Conservation (phyloP, 108 stramenopile species). For the Cyclotella sp. region DNA sequence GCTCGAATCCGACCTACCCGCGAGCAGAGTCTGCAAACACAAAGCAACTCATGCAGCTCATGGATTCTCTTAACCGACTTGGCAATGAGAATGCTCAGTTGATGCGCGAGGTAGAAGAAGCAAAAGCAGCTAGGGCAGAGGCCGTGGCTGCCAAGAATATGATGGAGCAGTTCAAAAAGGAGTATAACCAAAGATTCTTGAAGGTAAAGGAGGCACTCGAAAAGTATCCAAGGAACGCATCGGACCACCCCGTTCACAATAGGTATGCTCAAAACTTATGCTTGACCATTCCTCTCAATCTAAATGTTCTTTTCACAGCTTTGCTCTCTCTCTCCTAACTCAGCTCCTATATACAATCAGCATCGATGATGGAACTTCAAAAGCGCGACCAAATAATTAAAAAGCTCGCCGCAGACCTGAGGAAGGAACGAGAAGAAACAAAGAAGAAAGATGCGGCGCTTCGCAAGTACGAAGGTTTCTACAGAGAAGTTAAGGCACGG, state of each 20-base stretch:
- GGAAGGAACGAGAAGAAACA: conserved; percentile 84
- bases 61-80: conserved; percentile 85
- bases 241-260: conserved; percentile 58
- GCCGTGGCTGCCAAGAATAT: conserved; percentile 75
- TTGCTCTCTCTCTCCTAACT: neutral
- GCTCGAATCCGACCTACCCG: neutral
- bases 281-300: neutral
- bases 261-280: conserved; percentile 38
- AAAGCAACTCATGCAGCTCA: conserved; percentile 85
- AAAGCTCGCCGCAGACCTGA: conserved; percentile 75
- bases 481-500: conserved; percentile 84
- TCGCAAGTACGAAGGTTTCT: conserved; percentile 88
- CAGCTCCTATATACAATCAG: conserved; percentile 48
- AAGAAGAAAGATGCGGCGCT: conserved; percentile 87
- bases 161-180: conserved; percentile 77
- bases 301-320: neutral
- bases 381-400: conserved; percentile 82
- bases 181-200: conserved; percentile 70
- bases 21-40: conserved; percentile 58
- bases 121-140: conserved; percentile 75
- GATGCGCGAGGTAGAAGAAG: conserved; percentile 82
- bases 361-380: conserved; percentile 58
- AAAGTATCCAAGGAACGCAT: conserved; percentile 55
- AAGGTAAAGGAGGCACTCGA: conserved; percentile 74
- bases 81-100: conserved; percentile 87